A percentile compares a stretch with the other conserved stretches of the same genome.
These are phyloP conservation scores for Vitellaria paradoxa DNA, from an alignment of 179 eudicot species.

Conservation along the genomic window DNA sequence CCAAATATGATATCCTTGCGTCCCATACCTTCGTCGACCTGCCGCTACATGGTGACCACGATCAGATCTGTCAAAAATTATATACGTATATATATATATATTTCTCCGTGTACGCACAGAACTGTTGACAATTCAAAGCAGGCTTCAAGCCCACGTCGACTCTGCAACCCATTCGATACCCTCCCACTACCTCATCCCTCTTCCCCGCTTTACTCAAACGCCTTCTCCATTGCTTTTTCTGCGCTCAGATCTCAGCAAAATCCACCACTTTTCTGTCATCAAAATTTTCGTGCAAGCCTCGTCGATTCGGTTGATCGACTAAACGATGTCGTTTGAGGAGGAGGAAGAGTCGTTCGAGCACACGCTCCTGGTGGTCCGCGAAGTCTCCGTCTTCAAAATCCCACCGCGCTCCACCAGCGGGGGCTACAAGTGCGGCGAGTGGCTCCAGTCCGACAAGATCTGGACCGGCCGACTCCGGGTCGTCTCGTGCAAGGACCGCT, in stretches of 20 bases:
- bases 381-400: slow-evolving; percentile 88
- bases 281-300: no score
- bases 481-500: slow-evolving; percentile 70
- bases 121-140: neutral
- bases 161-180: slow-evolving; percentile 14
- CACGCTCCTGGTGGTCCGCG: slow-evolving; percentile 92
- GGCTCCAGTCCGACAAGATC: slow-evolving; percentile 98
- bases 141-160: slow-evolving; percentile 17
- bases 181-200: neutral
- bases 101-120: no score
- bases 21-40: no score
- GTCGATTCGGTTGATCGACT: neutral
- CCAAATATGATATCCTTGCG: no score
- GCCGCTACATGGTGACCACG: no score
- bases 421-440: slow-evolving; percentile 97
- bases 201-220: neutral
- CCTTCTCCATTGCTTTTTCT: neutral
- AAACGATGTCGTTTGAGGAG: slow-evolving; percentile 55
- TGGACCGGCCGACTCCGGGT: slow-evolving; percentile 97
- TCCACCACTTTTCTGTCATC: neutral
- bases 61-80: no score
- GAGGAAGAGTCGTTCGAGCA: slow-evolving; percentile 84
- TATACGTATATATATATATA: no score
- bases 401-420: slow-evolving; percentile 92
- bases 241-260: neutral